Percentiles rank a stretch among this genome's conserved stretches.
These are phyloP conservation scores for Aphanocladium album DNA, from an alignment of 2,329 filamentous ascomycete genomes.

Conservation along the genomic window DNA sequence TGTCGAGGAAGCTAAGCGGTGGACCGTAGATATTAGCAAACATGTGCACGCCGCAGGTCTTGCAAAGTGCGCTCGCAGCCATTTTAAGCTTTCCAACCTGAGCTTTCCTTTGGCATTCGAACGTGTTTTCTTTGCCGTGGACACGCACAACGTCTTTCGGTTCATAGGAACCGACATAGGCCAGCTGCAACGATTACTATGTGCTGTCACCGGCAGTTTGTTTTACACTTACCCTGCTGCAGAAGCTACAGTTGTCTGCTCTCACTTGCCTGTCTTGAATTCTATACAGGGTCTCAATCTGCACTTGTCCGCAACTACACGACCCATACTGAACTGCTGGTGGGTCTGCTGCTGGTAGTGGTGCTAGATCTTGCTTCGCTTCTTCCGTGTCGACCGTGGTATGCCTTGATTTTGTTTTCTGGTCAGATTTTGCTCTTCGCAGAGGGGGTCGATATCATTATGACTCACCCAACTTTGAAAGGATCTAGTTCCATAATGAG, in stretches of 20 bases:
- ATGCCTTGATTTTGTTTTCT: not conserved
- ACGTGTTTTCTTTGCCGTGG: slow-evolving; percentile 20
- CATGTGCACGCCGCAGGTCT: slow-evolving; percentile 25
- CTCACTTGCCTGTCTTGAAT: slow-evolving; percentile 37
- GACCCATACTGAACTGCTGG: slow-evolving; percentile 18
- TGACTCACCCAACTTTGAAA: slow-evolving; percentile 20
- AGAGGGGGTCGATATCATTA: too few species aligned
- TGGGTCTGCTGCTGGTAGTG: not conserved
- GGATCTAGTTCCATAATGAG: slow-evolving; percentile 21
- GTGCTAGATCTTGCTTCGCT: not conserved
- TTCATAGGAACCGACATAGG: slow-evolving; percentile 25
- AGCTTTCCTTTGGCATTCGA: slow-evolving; percentile 21
- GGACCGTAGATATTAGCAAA: slow-evolving; percentile 27
- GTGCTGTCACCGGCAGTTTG: not conserved
- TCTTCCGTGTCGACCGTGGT: slow-evolving; percentile 1
- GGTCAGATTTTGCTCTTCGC: not conserved
- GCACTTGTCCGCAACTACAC: slow-evolving; percentile 25
- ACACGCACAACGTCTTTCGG: slow-evolving; percentile 24
- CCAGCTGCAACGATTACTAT: slow-evolving; percentile 16
- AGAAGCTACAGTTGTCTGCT: slow-evolving; percentile 34
- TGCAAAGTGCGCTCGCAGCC: slow-evolving; percentile 19
- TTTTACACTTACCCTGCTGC: slow-evolving; percentile 21
- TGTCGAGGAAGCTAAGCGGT: slow-evolving; percentile 23
- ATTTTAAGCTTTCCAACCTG: slow-evolving; percentile 15
- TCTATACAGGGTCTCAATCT: slow-evolving; percentile 18